Evolutionary conservation across 371 early-diverging fungal genomes (phyloP), one percentile per base, ranked within the genome.

Genomic region (Choanephora cucurbitarum): DNA sequence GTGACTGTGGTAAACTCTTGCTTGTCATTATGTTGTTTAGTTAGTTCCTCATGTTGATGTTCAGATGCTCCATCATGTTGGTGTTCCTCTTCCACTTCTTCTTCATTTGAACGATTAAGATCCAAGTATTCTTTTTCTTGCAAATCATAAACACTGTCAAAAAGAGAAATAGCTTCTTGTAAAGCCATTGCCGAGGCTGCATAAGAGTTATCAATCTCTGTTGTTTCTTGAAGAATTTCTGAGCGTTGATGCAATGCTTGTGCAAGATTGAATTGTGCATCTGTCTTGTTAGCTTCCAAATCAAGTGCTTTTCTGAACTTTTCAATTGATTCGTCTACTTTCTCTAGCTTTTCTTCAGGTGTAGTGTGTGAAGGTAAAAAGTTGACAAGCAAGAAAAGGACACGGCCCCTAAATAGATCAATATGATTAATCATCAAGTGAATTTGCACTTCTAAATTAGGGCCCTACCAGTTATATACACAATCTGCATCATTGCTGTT

Each of bases 241-340:
- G 87, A 85, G 19, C 75, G 71, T 18, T 83, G 77, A 32, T 82
- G 75, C 52, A 88, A 58, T 0, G 89, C 88, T 67, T 88, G 89
- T 6, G 81, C 88, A 32, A 89, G 74, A 57, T 89, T 91, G 66
- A 86, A 89, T 43, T 84, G 76, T 0, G 81, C 76, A 62, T 91
- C 89, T 2, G 85, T 77, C 52, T 87, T 83, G 42, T 70, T 66
- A 5, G 69, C 48, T 40, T 83, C 79, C 8, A 82, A 64, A n/a
- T 57, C 57, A 7, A 82, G 53, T 18, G 84, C 85, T 7, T 47
- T 55, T 47, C 83, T 70, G 57, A 87, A 82, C 14, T 79, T 80
- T 19, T 72, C 67, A 39, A 86, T 83, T 7, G 88, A 78, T 5
- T 71, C 62, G 49, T 79, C 72, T 50, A 88, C 57, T 22, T 79